phyloP scores from a whole-genome alignment of 139 green algal species.

The Pleodorina starrii region DNA sequence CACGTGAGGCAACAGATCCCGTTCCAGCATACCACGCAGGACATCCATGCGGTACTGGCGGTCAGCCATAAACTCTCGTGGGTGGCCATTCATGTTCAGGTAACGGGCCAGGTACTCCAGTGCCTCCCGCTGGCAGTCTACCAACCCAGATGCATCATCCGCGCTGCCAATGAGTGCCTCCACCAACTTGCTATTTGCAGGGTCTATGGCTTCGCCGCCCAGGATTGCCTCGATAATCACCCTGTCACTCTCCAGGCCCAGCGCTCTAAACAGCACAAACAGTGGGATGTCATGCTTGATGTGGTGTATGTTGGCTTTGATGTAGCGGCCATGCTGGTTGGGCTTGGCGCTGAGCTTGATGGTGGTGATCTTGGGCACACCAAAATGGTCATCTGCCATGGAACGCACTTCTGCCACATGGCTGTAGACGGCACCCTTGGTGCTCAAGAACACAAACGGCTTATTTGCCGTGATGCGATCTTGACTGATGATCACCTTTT shows the following conservation, averaged over 20 bases:
- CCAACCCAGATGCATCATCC: constrained; percentile 48
- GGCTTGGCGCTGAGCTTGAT: constrained; percentile 2
- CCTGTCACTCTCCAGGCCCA: constrained; percentile 28
- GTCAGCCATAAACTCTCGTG: neutral
- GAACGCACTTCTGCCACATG: constrained; percentile 11
- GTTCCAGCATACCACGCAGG: constrained; percentile 18
- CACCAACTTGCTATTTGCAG: too few species aligned
- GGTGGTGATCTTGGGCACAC: constrained; percentile 18
- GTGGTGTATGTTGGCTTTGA: constrained; percentile 14
- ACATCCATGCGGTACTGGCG: neutral
- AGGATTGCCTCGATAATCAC: constrained; percentile 2
- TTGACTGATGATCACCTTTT: constrained; percentile 96
- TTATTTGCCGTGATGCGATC: constrained; percentile 61
- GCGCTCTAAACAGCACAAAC: constrained; percentile 38
- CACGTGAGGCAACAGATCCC: constrained; percentile 55
- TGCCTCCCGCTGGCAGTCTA: constrained; percentile 20
- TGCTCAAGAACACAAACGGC: constrained; percentile 32
- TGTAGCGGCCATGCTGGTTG: constrained; percentile 34
- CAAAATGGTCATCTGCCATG: neutral
- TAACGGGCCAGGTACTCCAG: constrained; percentile 73
- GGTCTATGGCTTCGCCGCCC: constrained; percentile 14
- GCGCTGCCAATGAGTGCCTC: constrained; percentile 68
- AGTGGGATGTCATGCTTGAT: constrained; percentile 17
- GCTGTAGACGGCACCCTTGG: neutral
- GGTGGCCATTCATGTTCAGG: constrained; percentile 40